Conservation (phyloP, 371 early-diverging fungal genomes). For the Smittium culicis region DNA sequence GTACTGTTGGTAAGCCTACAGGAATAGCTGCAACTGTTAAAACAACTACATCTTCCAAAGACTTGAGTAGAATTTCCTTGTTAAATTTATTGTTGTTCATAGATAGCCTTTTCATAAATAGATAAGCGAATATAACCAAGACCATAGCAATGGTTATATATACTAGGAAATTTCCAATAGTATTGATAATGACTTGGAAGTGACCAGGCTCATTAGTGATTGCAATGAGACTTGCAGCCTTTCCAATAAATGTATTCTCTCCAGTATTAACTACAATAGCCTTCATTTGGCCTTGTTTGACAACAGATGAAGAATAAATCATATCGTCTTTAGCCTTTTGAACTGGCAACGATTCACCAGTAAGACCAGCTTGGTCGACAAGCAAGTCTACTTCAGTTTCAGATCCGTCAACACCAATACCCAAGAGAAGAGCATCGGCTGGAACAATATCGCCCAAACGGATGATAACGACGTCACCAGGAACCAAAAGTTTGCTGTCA, state of each 20-base stretch:
- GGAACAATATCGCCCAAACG: slow-evolving; percentile 76
- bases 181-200: slow-evolving; percentile 71
- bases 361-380: slow-evolving; percentile 65
- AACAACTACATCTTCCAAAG: slow-evolving; percentile 54
- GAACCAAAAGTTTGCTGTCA: slow-evolving; percentile 56
- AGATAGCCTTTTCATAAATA: not conserved
- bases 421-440: slow-evolving; percentile 71
- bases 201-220: slow-evolving; percentile 70
- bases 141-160: slow-evolving; percentile 48
- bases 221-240: slow-evolving; percentile 67
- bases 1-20: slow-evolving; percentile 65
- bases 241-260: slow-evolving; percentile 73
- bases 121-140: not conserved
- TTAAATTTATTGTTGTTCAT: slow-evolving; percentile 11
- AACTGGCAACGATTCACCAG: slow-evolving; percentile 69
- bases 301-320: slow-evolving; percentile 62
- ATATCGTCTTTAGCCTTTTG: slow-evolving; percentile 53
- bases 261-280: slow-evolving; percentile 79
- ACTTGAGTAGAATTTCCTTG: slow-evolving; percentile 29
- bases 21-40: slow-evolving; percentile 67
- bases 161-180: slow-evolving; percentile 79
- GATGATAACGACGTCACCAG: slow-evolving; percentile 72
- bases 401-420: slow-evolving; percentile 15
- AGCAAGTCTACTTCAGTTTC: slow-evolving; percentile 53
- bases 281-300: slow-evolving; percentile 82